Percentiles rank a stretch among this genome's conserved stretches.
These are phyloP conservation scores for Colletotrichum spaethianum DNA, from an alignment of 2,329 filamentous ascomycete genomes.

Conservation along the genomic window DNA sequence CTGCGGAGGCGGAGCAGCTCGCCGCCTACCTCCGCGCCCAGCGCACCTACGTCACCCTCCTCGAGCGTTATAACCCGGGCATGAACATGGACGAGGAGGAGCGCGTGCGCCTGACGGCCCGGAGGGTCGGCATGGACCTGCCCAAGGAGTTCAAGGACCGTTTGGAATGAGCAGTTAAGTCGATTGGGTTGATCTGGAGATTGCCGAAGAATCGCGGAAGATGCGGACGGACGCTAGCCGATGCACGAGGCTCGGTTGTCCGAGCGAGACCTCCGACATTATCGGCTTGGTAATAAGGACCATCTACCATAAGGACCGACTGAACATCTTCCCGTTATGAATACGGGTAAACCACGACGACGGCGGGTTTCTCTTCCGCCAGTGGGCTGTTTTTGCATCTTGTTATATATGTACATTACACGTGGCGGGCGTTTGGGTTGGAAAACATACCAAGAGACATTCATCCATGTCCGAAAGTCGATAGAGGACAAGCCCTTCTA, in stretches of 20 bases:
- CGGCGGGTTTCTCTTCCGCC: neutral
- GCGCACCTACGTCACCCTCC: slow-evolving; percentile 81
- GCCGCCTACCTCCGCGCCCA: slow-evolving; percentile 88
- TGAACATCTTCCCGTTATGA: neutral
- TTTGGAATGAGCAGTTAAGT: slow-evolving; percentile 14
- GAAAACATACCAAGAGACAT: neutral
- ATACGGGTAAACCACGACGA: neutral
- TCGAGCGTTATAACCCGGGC: slow-evolving; percentile 95
- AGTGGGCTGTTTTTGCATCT: neutral
- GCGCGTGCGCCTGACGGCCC: slow-evolving; percentile 84
- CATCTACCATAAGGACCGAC: neutral
- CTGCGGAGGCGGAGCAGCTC: slow-evolving; percentile 78
- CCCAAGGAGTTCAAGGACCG: slow-evolving; percentile 71
- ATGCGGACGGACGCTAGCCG: neutral
- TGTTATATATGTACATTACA: slow-evolving; percentile 27
- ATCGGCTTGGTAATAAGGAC: neutral
- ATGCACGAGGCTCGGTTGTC: neutral
- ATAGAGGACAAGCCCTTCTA: neutral
- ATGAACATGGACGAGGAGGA: slow-evolving; percentile 91
- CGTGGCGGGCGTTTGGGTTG: slow-evolving; percentile 26
- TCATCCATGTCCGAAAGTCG: neutral
- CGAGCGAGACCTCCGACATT: neutral
- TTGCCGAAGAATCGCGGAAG: neutral
- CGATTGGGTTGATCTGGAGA: neutral
- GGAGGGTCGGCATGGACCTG: slow-evolving; percentile 91